Percentiles rank a stretch among this genome's conserved stretches.
phyloP scores from a whole-genome alignment of 163 green algal genomes.

The Chlamydomonas reinhardtii region DNA sequence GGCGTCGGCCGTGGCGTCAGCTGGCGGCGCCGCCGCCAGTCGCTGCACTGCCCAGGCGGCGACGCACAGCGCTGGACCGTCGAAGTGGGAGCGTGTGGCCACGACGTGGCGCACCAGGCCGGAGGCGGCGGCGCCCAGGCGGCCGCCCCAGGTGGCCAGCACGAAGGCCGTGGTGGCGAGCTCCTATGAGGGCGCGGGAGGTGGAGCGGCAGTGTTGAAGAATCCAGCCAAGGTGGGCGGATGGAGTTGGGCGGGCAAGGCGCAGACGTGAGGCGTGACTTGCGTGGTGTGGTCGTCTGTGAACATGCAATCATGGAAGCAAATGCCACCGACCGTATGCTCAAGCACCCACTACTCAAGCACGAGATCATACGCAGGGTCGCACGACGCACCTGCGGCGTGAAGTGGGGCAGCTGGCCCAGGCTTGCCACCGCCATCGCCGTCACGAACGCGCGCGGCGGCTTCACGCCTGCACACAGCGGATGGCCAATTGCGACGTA shows the following conservation, averaged over 20 bases:
- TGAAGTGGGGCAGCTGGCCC: not conserved
- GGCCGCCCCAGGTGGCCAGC: constrained; percentile 4
- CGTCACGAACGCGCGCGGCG: constrained; percentile 1
- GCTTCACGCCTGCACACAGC: not conserved
- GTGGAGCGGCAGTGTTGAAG: too few species aligned
- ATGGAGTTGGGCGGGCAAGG: too few species aligned
- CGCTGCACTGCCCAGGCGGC: constrained; percentile 11
- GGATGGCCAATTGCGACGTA: too few species aligned
- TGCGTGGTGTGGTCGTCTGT: too few species aligned
- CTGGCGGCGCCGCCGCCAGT: not conserved
- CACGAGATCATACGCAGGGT: too few species aligned
- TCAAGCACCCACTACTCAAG: too few species aligned
- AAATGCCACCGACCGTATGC: too few species aligned
- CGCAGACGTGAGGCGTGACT: too few species aligned
- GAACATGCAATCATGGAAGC: too few species aligned
- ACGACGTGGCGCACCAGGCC: constrained; percentile 13
- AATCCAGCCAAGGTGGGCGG: too few species aligned
- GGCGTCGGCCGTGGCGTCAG: not conserved
- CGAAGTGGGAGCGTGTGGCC: not conserved
- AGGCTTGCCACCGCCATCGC: not conserved
- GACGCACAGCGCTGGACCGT: constrained; percentile 13
- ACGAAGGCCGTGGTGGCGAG: constrained; percentile 18
- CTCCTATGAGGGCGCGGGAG: not conserved
- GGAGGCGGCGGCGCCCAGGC: not conserved
- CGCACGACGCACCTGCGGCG: not conserved